Evolutionary conservation across 805 yeast genomes (phyloP).

Genomic region (Brettanomyces bruxellensis): DNA sequence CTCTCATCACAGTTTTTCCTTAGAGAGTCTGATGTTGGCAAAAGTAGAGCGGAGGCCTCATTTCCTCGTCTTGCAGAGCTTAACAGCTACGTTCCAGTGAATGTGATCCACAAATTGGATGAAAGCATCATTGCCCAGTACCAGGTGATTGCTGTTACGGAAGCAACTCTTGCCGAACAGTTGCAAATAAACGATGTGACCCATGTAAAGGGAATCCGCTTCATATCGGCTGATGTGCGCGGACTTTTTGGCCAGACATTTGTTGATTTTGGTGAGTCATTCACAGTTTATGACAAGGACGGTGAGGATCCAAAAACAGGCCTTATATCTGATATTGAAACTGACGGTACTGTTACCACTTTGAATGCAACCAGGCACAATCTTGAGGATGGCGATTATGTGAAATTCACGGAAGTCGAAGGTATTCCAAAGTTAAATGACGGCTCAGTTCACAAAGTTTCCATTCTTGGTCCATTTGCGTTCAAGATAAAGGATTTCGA

Average conservation of each 20-base stretch:
- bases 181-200: conserved; percentile 67
- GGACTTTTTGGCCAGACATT: conserved; percentile 87
- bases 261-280: conserved; percentile 81
- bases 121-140: conserved; percentile 46
- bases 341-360: conserved; percentile 86
- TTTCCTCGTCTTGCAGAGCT: conserved; percentile 65
- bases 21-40: conserved; percentile 62
- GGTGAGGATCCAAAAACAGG: conserved; percentile 93
- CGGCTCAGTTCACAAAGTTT: conserved; percentile 65
- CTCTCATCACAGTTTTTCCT: conserved; percentile 87
- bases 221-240: conserved; percentile 70
- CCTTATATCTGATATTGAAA: conserved; percentile 81
- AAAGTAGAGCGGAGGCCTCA: conserved; percentile 67
- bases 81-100: conserved; percentile 83
- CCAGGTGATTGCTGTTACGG: conserved; percentile 84
- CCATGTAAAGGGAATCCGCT: conserved; percentile 65
- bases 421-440: conserved; percentile 71
- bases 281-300: conserved; percentile 72
- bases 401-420: conserved; percentile 76
- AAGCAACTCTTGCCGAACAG: conserved; percentile 62
- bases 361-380: conserved; percentile 91
- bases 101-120: conserved; percentile 48
- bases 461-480: conserved; percentile 92
- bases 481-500: conserved; percentile 57
- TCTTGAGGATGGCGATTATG: conserved; percentile 83